Conservation (phyloP, 169 alveolate species). For the Plasmodium knowlesi region DNA sequence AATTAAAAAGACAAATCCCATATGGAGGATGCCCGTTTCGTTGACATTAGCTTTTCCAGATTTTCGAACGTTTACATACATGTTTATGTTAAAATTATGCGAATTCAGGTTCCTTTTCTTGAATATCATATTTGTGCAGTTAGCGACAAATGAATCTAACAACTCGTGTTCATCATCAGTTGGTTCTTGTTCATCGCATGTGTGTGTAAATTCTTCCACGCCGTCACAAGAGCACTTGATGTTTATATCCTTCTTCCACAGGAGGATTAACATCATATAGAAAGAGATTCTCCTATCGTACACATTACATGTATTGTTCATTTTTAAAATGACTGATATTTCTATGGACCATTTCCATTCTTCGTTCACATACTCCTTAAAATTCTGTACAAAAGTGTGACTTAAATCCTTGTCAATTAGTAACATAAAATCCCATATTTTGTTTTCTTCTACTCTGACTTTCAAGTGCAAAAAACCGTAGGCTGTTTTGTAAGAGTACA, state of each 20-base stretch:
- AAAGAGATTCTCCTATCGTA: constrained; percentile 30
- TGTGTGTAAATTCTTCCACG: constrained; percentile 21
- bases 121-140: constrained; percentile 11
- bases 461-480: constrained; percentile 74
- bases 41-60: constrained; percentile 23
- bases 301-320: constrained; percentile 27
- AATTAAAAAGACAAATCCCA: constrained; percentile 45
- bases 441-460: constrained; percentile 59
- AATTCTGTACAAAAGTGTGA: constrained; percentile 72
- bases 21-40: not conserved
- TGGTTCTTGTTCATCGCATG: not conserved
- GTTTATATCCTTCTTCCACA: constrained; percentile 67
- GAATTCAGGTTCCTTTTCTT: constrained; percentile 33
- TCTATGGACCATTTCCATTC: constrained; percentile 73
- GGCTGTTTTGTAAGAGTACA: constrained; percentile 72
- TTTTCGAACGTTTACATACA: constrained; percentile 30
- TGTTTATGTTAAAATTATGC: constrained; percentile 31
- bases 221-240: constrained; percentile 18
- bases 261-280: constrained; percentile 57
- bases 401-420: constrained; percentile 70
- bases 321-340: constrained; percentile 71
- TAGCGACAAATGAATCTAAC: constrained; percentile 2
- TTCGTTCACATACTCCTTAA: constrained; percentile 60
- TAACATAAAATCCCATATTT: constrained; percentile 74
- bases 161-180: not conserved